Evolutionary conservation across 306 rosid genomes (phyloP).

Genomic region (Phaseolus lunatus): DNA sequence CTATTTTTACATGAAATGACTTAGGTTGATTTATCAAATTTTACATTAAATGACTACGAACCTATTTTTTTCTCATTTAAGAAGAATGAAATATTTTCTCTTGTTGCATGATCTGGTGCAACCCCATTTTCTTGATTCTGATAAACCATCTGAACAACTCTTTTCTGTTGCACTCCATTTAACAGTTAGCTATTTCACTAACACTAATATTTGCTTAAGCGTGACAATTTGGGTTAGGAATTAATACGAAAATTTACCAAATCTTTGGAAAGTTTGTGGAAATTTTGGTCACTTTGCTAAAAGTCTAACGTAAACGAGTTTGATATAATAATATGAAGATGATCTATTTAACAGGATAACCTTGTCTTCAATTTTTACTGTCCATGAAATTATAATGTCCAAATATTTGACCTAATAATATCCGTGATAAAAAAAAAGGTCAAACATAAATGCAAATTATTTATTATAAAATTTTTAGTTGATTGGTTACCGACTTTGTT

Average conservation of each 20-base stretch:
- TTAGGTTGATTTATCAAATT: background rate
- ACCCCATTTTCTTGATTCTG: slow-evolving; percentile 50
- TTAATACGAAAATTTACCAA: background rate
- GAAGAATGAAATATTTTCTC: background rate
- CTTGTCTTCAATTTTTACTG: too few species aligned
- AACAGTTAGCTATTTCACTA: background rate
- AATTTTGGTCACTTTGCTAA: background rate
- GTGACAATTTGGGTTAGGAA: background rate
- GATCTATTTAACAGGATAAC: too few species aligned
- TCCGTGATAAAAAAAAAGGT: too few species aligned
- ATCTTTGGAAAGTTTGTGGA: background rate
- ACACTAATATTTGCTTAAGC: background rate
- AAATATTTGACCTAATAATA: too few species aligned
- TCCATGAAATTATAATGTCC: too few species aligned
- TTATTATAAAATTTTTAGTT: too few species aligned
- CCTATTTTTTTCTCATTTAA: background rate
- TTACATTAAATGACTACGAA: background rate
- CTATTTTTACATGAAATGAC: too few species aligned
- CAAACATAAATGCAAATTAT: too few species aligned
- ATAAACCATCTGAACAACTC: slow-evolving; percentile 57
- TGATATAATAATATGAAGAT: too few species aligned
- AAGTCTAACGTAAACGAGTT: too few species aligned
- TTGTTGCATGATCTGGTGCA: background rate
- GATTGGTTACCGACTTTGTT: too few species aligned
- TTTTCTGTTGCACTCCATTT: slow-evolving; percentile 32